These are phyloP conservation scores for Linnemannia zychae DNA, from an alignment of 192 early-diverging fungal genomes.

Conservation along the genomic window DNA sequence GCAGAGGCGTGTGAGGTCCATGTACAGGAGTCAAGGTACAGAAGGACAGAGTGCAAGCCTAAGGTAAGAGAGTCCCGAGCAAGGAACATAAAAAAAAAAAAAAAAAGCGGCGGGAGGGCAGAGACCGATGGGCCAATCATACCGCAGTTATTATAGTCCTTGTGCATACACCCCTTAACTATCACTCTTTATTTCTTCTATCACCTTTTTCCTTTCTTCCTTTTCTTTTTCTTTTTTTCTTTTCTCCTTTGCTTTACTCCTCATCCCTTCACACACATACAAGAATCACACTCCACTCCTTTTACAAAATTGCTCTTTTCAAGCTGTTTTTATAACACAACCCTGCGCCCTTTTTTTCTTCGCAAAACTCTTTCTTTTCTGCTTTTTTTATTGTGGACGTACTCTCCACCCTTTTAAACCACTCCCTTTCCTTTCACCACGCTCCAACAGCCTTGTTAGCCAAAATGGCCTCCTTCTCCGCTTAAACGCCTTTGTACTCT, in stretches of 20 bases:
- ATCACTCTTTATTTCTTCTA: neutral
- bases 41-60: too few species aligned
- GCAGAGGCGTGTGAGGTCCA: neutral
- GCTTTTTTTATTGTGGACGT: constrained; percentile 46
- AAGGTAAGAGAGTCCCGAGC: constrained; percentile 29
- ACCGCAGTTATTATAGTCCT: neutral
- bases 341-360: constrained; percentile 20
- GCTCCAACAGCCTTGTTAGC: constrained; percentile 8
- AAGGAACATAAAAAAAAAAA: constrained; percentile 31
- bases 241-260: constrained; percentile 2
- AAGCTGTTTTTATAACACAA: neutral
- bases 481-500: constrained; percentile 53
- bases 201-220: neutral
- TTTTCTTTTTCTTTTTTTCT: neutral
- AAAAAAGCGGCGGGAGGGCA: constrained; percentile 23
- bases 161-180: constrained; percentile 2
- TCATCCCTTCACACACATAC: constrained; percentile 4
- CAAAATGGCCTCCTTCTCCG: constrained; percentile 54
- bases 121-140: constrained; percentile 7
- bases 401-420: constrained; percentile 31
- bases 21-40: neutral
- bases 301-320: neutral
- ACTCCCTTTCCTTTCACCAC: neutral
- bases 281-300: neutral
- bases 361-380: neutral